Evolutionary conservation across 2,329 filamentous ascomycete species (phyloP).

Genomic region (Neoscytalidium dimidiatum): DNA sequence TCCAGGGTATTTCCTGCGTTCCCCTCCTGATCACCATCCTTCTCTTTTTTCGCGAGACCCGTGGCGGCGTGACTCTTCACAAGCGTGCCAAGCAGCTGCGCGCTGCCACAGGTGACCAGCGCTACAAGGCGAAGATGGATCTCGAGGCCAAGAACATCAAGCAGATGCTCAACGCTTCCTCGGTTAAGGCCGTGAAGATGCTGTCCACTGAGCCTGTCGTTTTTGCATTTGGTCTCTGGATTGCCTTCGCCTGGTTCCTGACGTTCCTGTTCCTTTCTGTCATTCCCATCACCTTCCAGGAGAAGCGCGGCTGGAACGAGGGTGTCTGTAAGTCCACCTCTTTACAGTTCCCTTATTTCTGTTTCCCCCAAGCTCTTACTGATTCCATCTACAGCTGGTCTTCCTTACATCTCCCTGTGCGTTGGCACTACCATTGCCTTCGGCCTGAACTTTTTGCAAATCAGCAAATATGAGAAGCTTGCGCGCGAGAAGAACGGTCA

Average conservation of each 20-base stretch:
- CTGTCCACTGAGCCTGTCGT: conserved; percentile 52
- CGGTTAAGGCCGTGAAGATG: conserved; percentile 55
- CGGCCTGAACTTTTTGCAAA: conserved; percentile 52
- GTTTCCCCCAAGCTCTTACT: conserved; percentile 17
- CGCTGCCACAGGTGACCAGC: conserved; percentile 50
- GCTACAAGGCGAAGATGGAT: conserved; percentile 54
- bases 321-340: conserved; percentile 36
- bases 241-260: conserved; percentile 56
- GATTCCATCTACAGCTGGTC: conserved; percentile 33
- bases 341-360: background rate
- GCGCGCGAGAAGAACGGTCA: conserved; percentile 36
- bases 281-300: conserved; percentile 53
- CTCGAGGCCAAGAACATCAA: conserved; percentile 53
- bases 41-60: conserved; percentile 49
- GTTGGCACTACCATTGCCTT: conserved; percentile 53
- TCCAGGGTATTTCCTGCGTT: conserved; percentile 55
- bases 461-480: conserved; percentile 51
- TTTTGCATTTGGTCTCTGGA: conserved; percentile 54
- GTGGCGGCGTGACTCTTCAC: conserved; percentile 50
- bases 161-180: conserved; percentile 49
- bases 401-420: conserved; percentile 55
- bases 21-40: conserved; percentile 49
- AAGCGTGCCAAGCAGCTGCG: conserved; percentile 53
- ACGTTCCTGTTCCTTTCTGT: conserved; percentile 57
- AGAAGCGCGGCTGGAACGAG: conserved; percentile 56